Evolutionary conservation across 495 filamentous ascomycete genomes (phyloP), one percentile per base, ranked within the genome.

Genomic region (Ramalina intermedia): DNA sequence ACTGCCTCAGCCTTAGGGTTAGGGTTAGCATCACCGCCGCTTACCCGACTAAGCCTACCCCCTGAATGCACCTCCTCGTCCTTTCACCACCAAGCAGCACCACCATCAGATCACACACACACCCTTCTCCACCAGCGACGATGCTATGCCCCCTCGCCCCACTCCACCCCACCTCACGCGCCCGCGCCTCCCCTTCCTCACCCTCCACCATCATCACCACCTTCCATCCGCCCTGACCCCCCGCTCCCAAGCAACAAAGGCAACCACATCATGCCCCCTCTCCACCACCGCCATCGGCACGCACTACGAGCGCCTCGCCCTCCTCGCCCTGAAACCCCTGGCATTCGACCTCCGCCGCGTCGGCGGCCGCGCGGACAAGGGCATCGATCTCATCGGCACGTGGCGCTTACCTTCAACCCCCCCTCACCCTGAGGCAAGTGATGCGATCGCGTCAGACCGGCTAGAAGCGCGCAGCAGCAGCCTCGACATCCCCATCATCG

Each of bases 341-440:
- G 77, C 74, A 37, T 84, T 96, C 66, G 57, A 59, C 26, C 74
- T 96, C 4, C 67, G 70, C 41, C 82, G 86, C 40, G 74, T 82
- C 14, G 91, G 91, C 54, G 82, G 84, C 36, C 69, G 67, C 24
- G 75, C 75, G 14, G 89, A 96, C 64, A 69, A 66, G 43, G 90
- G 90, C 29, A 84, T 94, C 58, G 90, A 96, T 61, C 74, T 96
- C 0, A 66, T 87, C 2, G 89, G 88, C 20, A 76, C 76, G 16
- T 96, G 90, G 90, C 63, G 69, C 12, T 63, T 87, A 6, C 79
- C 80, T 9, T 65, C 69, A 4, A 36, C 45, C 18, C 4, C 4
- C 42, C 6, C 39, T 27, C 6, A 21, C 23, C 17, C 33, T 9
- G 24, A 40, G 29, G 29, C 5, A 2, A 11, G 7, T 13, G 8